Evolutionary conservation across 176 grass and related monocot genomes (phyloP).

Genomic region (Oryza rufipogon): DNA sequence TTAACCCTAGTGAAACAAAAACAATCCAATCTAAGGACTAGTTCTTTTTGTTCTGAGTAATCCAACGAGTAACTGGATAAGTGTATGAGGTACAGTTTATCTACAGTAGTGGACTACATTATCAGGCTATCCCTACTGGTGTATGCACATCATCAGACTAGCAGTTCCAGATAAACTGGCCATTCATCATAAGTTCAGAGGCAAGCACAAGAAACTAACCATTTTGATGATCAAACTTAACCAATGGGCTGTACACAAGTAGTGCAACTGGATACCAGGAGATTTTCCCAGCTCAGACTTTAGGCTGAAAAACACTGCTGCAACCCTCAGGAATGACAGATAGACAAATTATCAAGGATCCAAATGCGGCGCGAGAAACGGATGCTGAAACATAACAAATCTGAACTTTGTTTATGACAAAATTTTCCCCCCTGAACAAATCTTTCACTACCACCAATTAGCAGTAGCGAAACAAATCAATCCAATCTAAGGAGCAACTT

Average conservation of each 20-base stretch:
- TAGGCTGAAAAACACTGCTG: background rate
- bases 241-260: background rate
- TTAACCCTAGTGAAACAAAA: background rate
- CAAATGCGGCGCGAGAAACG: background rate
- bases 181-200: background rate
- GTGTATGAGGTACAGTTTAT: background rate
- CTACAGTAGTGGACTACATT: background rate
- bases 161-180: background rate
- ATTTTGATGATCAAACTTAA: background rate
- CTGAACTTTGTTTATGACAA: background rate
- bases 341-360: background rate
- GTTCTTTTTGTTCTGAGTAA: background rate
- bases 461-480: background rate
- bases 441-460: background rate
- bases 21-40: background rate
- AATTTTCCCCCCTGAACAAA: background rate
- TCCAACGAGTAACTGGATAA: slow-evolving; percentile 40
- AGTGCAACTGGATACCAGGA: background rate
- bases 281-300: background rate
- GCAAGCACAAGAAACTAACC: background rate
- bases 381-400: background rate
- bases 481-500: background rate
- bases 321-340: background rate
- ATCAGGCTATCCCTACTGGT: background rate
- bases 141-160: background rate